A percentile compares a stretch with the other conserved stretches of the same genome.
phyloP scores from a whole-genome alignment of 2,329 filamentous ascomycete species.

The Chrysoporthe deuterocubensis region DNA sequence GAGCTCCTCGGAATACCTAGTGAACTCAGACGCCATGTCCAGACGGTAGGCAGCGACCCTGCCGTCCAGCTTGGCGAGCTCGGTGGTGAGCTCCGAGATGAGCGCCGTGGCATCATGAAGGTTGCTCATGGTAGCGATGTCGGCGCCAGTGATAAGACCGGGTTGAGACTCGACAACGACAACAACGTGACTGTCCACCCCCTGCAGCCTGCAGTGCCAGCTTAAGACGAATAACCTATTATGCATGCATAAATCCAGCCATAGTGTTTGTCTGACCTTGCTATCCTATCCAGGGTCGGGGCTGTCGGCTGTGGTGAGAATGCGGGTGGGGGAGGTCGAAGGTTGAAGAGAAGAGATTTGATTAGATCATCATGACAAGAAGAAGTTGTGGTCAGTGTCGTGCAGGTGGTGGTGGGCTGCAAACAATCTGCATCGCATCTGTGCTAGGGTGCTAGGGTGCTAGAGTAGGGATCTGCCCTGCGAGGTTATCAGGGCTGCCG shows the following conservation, averaged over 20 bases:
- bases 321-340: neutral
- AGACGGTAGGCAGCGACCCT: conserved; percentile 61
- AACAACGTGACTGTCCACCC: too few species aligned
- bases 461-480: conserved; percentile 13
- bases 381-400: conserved; percentile 6
- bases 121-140: conserved; percentile 43
- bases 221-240: neutral
- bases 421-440: conserved; percentile 11
- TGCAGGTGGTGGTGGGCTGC: conserved; percentile 16
- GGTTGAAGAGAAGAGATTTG: conserved; percentile 12
- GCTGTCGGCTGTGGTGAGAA: neutral
- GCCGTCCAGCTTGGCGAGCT: conserved; percentile 60
- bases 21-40: conserved; percentile 61
- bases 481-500: neutral
- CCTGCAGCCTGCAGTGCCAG: neutral
- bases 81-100: conserved; percentile 55
- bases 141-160: conserved; percentile 18
- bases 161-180: conserved; percentile 1
- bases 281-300: neutral
- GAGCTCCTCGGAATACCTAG: conserved; percentile 55
- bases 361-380: conserved; percentile 14
- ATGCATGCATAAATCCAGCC: neutral
- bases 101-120: conserved; percentile 50
- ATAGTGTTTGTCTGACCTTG: neutral
- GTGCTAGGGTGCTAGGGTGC: neutral